phyloP scores from a whole-genome alignment of 2,329 filamentous ascomycete genomes.

The Diaporthe citri region DNA sequence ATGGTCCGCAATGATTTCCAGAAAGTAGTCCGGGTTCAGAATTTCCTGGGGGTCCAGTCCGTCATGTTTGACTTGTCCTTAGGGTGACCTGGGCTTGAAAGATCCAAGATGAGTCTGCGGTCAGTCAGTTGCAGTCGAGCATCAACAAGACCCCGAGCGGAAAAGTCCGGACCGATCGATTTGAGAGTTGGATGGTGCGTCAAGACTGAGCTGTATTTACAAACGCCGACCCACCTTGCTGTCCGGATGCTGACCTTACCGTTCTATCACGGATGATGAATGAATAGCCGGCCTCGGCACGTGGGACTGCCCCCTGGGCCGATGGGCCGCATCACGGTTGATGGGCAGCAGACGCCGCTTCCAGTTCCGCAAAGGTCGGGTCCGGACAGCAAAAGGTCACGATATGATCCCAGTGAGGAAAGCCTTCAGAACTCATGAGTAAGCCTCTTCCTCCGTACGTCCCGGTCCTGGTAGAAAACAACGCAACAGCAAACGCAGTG shows the following conservation, averaged over 20 bases:
- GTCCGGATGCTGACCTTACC: conserved; percentile 58
- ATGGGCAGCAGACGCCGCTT: conserved; percentile 9
- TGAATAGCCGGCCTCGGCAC: conserved; percentile 45
- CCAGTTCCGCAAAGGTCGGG: conserved; percentile 45
- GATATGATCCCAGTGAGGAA: conserved; percentile 35
- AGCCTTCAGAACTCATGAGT: conserved; percentile 31
- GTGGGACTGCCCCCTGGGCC: conserved; percentile 43
- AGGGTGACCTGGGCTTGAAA: background rate
- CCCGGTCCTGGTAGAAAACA: conserved; percentile 42
- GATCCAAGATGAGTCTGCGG: conserved; percentile 23
- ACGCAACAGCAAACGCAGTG: conserved; percentile 28
- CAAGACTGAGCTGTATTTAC: conserved; percentile 64
- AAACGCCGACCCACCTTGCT: conserved; percentile 67
- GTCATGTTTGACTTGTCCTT: background rate
- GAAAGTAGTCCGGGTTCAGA: background rate
- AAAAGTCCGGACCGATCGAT: conserved; percentile 8
- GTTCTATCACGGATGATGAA: conserved; percentile 49
- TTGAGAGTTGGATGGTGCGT: conserved; percentile 42
- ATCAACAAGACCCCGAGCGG: conserved; percentile 3
- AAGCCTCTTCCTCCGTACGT: conserved; percentile 49
- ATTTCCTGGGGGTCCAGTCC: conserved; percentile 14
- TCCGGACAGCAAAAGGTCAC: conserved; percentile 57
- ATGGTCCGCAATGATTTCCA: conserved; percentile 11
- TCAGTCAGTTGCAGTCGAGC: conserved; percentile 29
- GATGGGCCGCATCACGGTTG: conserved; percentile 5